phyloP scores from a whole-genome alignment of 2,329 filamentous ascomycete species.

The Verticillium tricorpus region DNA sequence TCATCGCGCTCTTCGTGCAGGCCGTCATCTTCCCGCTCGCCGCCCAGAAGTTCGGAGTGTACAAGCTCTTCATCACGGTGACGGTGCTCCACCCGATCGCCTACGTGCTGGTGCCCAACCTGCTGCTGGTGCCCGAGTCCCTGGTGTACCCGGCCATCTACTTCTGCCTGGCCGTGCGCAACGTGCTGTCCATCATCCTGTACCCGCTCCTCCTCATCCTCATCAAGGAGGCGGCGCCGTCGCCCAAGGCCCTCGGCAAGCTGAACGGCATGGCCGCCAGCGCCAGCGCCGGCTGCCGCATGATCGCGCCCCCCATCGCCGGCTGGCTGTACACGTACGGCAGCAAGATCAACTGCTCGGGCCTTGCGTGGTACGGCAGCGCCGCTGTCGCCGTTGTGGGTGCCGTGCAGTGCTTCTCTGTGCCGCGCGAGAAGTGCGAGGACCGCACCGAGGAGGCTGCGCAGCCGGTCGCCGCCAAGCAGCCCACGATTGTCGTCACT shows the following conservation, averaged over 20 bases:
- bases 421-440: conserved; percentile 27
- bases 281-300: conserved; percentile 61
- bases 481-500: conserved; percentile 8
- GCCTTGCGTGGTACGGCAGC: conserved; percentile 60
- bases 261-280: conserved; percentile 64
- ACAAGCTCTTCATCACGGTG: conserved; percentile 53
- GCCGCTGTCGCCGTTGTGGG: conserved; percentile 52
- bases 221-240: conserved; percentile 62
- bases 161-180: conserved; percentile 50
- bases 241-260: conserved; percentile 51
- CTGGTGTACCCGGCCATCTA: conserved; percentile 56
- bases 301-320: conserved; percentile 60
- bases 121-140: conserved; percentile 50
- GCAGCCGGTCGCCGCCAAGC: conserved; percentile 5
- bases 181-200: conserved; percentile 58
- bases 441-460: conserved; percentile 7
- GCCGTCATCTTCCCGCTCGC: conserved; percentile 57
- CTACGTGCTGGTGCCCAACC: conserved; percentile 54
- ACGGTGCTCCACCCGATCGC: conserved; percentile 57
- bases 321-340: conserved; percentile 61
- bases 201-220: conserved; percentile 64
- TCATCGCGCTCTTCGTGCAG: conserved; percentile 56
- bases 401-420: conserved; percentile 55
- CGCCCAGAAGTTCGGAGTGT: conserved; percentile 54
- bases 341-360: conserved; percentile 53